phyloP scores from a whole-genome alignment of 2,329 filamentous ascomycete species.

The Aspergillus ruber region DNA sequence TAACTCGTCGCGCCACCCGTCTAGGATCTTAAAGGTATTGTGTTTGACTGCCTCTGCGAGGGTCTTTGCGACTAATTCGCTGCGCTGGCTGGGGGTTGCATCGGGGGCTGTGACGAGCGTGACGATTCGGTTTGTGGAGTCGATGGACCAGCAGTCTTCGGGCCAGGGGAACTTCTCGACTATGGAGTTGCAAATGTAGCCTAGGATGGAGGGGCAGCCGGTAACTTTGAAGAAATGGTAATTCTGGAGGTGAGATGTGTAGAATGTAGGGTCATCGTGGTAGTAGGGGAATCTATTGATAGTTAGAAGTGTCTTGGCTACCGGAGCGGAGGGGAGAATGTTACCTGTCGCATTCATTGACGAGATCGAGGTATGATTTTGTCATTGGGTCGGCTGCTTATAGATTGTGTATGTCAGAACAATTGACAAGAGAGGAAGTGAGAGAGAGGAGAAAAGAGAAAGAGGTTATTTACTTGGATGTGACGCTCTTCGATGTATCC shows the following conservation, averaged over 20 bases:
- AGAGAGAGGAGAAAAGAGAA: background rate
- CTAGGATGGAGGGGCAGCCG: conserved; percentile 56
- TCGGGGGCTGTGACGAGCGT: conserved; percentile 52
- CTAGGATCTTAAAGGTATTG: conserved; percentile 66
- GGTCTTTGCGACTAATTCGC: conserved; percentile 50
- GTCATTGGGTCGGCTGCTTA: conserved; percentile 17
- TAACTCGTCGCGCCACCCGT: conserved; percentile 72
- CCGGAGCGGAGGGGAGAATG: background rate
- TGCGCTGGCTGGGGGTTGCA: conserved; percentile 58
- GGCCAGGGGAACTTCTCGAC: conserved; percentile 41
- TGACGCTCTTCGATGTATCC: background rate
- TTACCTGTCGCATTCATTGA: conserved; percentile 53
- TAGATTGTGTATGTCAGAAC: background rate
- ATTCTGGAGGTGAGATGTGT: conserved; percentile 47
- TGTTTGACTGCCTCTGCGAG: conserved; percentile 62
- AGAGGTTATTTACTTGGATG: background rate
- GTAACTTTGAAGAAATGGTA: conserved; percentile 63
- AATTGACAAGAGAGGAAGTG: background rate
- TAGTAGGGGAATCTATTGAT: conserved; percentile 67
- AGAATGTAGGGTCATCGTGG: conserved; percentile 51
- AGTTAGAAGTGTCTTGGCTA: conserved; percentile 9
- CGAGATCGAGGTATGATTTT: conserved; percentile 48
- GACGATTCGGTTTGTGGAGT: conserved; percentile 56
- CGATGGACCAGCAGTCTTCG: conserved; percentile 54
- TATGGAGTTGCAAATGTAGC: conserved; percentile 50